Conservation (phyloP, 148 eudicot species). For the Camellia japonica region DNA sequence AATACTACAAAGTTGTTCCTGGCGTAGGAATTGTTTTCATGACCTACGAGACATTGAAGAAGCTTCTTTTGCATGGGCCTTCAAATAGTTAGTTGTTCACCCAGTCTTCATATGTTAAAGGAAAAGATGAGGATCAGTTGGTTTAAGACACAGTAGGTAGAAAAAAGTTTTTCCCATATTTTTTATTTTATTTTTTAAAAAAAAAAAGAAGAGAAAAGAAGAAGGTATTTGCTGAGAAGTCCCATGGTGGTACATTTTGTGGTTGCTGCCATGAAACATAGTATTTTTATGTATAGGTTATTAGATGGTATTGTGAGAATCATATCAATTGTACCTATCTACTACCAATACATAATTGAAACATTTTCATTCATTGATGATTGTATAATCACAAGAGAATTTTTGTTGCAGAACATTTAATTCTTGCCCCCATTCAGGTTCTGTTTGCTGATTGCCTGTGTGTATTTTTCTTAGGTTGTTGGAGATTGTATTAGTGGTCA, state of each 20-base stretch:
- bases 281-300: neutral
- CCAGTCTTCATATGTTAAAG: neutral
- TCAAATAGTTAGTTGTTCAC: neutral
- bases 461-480: neutral
- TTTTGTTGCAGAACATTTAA: neutral
- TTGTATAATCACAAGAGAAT: neutral
- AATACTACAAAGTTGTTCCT: constrained; percentile 69
- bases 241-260: too few species aligned
- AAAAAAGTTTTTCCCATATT: neutral
- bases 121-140: neutral
- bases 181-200: neutral
- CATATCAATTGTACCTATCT: neutral
- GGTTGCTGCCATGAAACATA: too few species aligned
- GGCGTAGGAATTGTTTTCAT: constrained; percentile 71
- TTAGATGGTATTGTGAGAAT: neutral
- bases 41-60: constrained; percentile 65
- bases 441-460: neutral
- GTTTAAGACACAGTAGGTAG: neutral
- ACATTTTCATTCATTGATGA: constrained; percentile 2
- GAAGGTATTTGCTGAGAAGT: constrained; percentile 1
- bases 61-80: constrained; percentile 35
- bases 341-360: too few species aligned
- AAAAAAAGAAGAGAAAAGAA: too few species aligned
- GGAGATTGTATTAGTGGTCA: neutral
- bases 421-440: neutral